A percentile compares a stretch with the other conserved stretches of the same genome.
Conservation (phyloP, 169 alveolate genomes). For the Cryptosporidium parvum region DNA sequence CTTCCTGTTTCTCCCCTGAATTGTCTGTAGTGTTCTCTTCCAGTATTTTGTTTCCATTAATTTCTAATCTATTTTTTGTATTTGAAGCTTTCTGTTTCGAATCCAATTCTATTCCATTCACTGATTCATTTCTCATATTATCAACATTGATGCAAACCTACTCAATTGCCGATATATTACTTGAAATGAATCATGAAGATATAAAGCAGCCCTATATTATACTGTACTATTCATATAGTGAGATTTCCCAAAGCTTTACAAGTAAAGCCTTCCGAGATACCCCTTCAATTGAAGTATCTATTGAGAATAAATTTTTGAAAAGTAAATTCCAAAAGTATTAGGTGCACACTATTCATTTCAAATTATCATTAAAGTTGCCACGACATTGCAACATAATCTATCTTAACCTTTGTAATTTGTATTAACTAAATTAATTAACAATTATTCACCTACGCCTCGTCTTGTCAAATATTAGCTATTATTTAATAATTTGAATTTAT, state of each 20-base stretch:
- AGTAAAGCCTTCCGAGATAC: background rate
- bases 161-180: conserved; percentile 42
- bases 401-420: background rate
- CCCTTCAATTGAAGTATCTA: background rate
- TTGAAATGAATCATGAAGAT: conserved; percentile 12
- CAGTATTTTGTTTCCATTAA: background rate
- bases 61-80: background rate
- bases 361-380: conserved; percentile 29
- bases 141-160: conserved; percentile 32
- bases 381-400: conserved; percentile 26
- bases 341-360: conserved; percentile 20
- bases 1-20: background rate
- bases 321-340: background rate
- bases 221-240: background rate
- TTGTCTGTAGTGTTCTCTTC: background rate
- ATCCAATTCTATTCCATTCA: background rate
- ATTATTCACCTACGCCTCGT: conserved; percentile 6
- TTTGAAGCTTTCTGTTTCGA: background rate
- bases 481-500: background rate
- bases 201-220: background rate
- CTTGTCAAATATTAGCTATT: background rate
- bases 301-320: background rate
- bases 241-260: background rate
- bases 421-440: background rate
- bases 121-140: conserved; percentile 32